Base-by-base conservation (phyloP, 192 early-diverging fungal genomes). In the Rhizophlyctis rosea region DNA sequence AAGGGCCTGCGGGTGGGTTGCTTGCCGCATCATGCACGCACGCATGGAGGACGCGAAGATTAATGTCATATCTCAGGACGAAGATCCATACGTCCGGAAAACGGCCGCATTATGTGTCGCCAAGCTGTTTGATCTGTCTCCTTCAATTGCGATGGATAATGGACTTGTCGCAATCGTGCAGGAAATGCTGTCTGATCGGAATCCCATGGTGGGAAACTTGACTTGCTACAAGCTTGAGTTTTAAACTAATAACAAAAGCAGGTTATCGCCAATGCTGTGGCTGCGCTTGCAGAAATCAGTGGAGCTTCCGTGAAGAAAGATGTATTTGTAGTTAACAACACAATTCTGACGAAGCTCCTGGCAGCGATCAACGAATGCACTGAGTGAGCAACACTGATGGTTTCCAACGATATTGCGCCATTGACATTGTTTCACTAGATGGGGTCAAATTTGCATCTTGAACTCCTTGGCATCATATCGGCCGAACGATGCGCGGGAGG, bases 361-460 rank as follows among this genome's bases (percentile, higher is more conserved):
- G 85, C 90, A 7, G 95, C 95, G 3, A 69, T 99, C 49, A 99
- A 99, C 75, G 96, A 98, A 73, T 98, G 95, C 71, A 92, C 91
- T 34, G 96, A 99, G 86, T 89, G 74, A 59, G 70, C 59, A 0
- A 44, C 49, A 13, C 18, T 51, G 25, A 27, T 18, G 25, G 16
- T 56, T 3, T 55, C 28, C 11, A 2, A 14, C n/a, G 13, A 14
- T 14, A 57, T 34, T 27, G 55, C 48, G 13, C 28, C 29, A 32
- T 14, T 34, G 44, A 34, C 11, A 23, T 36, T 35, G 69, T 4
- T 1, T 33, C 29, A 9, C 1, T 49, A 81, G 81, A 66, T 99
- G 96, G 96, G 95, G 96, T 47, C 94, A 98, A 68, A 94, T 96
- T 56, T 88, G 92, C 47, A 96, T 99, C 60, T 76, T 98, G 4